These are phyloP conservation scores for Fusarium kyushuense DNA, from an alignment of 2,329 filamentous ascomycete genomes.

Conservation along the genomic window DNA sequence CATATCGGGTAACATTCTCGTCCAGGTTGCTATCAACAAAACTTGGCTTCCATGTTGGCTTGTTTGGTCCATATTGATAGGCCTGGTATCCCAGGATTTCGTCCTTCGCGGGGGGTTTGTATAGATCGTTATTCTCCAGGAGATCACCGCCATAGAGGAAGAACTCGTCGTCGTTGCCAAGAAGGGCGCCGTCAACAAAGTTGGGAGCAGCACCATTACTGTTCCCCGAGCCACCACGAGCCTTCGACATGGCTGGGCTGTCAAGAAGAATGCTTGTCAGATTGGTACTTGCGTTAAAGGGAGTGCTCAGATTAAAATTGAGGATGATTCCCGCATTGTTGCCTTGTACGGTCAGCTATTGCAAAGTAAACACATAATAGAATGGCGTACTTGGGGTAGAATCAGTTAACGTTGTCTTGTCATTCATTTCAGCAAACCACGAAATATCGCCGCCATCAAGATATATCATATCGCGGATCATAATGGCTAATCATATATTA, in stretches of 20 bases:
- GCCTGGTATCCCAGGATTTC: constrained; percentile 63
- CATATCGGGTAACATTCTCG: constrained; percentile 66
- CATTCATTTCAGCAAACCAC: constrained; percentile 64
- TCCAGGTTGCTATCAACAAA: constrained; percentile 59
- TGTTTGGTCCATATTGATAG: constrained; percentile 63
- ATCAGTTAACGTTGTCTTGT: constrained; percentile 54
- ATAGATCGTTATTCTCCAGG: constrained; percentile 51
- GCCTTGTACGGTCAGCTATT: constrained; percentile 53
- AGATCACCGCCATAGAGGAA: constrained; percentile 72
- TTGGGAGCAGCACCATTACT: constrained; percentile 66
- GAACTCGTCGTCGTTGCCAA: constrained; percentile 73
- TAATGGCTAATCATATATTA: constrained; percentile 59
- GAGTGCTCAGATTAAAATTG: constrained; percentile 67
- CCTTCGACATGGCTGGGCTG: constrained; percentile 59
- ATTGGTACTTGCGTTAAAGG: constrained; percentile 67
- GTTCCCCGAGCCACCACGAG: constrained; percentile 59
- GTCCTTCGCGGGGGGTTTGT: constrained; percentile 56
- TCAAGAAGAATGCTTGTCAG: constrained; percentile 63
- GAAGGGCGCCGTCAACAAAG: constrained; percentile 72
- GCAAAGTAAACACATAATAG: neutral
- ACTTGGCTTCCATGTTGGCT: constrained; percentile 57
- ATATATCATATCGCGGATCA: constrained; percentile 72
- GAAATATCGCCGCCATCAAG: constrained; percentile 71
- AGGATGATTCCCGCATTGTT: constrained; percentile 67
- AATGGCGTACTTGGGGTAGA: constrained; percentile 58